Evolutionary conservation across 495 filamentous ascomycete genomes (phyloP).

Genomic region (Aspergillus egyptiacus): DNA sequence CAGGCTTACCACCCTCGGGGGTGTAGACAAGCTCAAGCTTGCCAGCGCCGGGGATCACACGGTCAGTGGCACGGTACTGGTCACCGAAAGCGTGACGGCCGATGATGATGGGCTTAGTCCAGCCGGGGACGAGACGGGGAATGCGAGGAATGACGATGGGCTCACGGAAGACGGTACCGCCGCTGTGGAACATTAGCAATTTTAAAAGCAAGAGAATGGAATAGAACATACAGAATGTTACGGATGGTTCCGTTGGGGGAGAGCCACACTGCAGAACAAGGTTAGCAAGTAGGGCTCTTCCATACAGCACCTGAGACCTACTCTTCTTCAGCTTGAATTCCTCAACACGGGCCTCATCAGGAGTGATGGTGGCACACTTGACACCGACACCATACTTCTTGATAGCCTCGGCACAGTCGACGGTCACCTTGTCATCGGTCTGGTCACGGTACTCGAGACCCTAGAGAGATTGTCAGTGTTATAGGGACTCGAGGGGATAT

Average conservation of each 20-base stretch:
- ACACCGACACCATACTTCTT: conserved; percentile 98
- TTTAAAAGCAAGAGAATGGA: background rate
- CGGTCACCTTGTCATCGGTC: conserved; percentile 92
- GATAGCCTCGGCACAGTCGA: conserved; percentile 93
- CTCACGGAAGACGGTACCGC: conserved; percentile 96
- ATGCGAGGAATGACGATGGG: conserved; percentile 93
- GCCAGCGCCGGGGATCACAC: conserved; percentile 71
- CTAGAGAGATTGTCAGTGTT: conserved; percentile 25
- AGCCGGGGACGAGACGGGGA: conserved; percentile 87
- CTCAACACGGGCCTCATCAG: conserved; percentile 91
- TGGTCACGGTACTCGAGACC: conserved; percentile 91
- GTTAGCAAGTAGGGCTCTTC: conserved; percentile 17
- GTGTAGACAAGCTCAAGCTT: conserved; percentile 93
- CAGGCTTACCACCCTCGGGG: conserved; percentile 71
- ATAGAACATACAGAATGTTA: conserved; percentile 61
- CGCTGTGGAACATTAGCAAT: conserved; percentile 34
- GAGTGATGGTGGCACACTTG: conserved; percentile 99
- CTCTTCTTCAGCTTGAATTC: conserved; percentile 98
- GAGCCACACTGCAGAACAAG: conserved; percentile 72
- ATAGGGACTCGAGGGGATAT: conserved; percentile 5
- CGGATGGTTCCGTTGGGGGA: conserved; percentile 98
- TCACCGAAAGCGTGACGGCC: conserved; percentile 98
- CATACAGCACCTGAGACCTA: conserved; percentile 32
- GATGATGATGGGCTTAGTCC: conserved; percentile 98
- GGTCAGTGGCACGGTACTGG: conserved; percentile 94